Conservation (phyloP, 2,329 filamentous ascomycete genomes). For the Sarocladiaceae sp. region DNA sequence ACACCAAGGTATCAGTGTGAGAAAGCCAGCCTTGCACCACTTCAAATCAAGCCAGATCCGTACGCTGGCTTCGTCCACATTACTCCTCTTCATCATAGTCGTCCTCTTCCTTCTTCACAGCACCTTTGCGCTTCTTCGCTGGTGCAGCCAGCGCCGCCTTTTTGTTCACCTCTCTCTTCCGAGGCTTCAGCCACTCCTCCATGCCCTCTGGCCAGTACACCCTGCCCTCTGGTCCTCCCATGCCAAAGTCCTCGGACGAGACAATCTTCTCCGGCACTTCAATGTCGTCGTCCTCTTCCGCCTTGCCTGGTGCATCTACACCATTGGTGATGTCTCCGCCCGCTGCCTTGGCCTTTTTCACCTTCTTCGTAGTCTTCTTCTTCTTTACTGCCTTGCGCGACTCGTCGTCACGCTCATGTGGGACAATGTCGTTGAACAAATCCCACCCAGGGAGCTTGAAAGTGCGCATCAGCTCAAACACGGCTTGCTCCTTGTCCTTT, state of each 20-base stretch:
- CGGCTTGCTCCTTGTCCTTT: conserved; percentile 95
- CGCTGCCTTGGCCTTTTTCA: conserved; percentile 24
- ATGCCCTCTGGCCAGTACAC: conserved; percentile 89
- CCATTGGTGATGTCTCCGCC: neutral
- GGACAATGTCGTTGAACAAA: conserved; percentile 68
- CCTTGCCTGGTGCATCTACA: conserved; percentile 19
- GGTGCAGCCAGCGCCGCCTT: conserved; percentile 18
- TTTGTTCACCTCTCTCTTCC: conserved; percentile 62
- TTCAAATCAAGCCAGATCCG: too few relatives aligned
- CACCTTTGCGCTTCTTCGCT: conserved; percentile 24
- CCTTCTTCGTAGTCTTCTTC: conserved; percentile 35
- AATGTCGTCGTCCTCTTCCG: conserved; percentile 31
- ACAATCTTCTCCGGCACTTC: conserved; percentile 39
- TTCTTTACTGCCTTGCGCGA: conserved; percentile 39
- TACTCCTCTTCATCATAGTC: conserved; percentile 14
- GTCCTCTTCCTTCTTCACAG: conserved; percentile 27
- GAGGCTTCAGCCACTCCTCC: conserved; percentile 83
- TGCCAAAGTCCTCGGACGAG: conserved; percentile 64
- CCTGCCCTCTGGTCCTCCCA: conserved; percentile 75
- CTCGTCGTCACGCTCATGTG: conserved; percentile 71
- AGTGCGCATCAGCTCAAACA: conserved; percentile 86
- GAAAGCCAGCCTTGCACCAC: too few relatives aligned
- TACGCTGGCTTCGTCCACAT: neutral
- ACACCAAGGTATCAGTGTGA: too few relatives aligned
- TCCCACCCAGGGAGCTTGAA: conserved; percentile 80